Evolutionary conservation across 345 rosid species (phyloP), one percentile per base, ranked within the genome.

Genomic region (Fremontodendron californicum): DNA sequence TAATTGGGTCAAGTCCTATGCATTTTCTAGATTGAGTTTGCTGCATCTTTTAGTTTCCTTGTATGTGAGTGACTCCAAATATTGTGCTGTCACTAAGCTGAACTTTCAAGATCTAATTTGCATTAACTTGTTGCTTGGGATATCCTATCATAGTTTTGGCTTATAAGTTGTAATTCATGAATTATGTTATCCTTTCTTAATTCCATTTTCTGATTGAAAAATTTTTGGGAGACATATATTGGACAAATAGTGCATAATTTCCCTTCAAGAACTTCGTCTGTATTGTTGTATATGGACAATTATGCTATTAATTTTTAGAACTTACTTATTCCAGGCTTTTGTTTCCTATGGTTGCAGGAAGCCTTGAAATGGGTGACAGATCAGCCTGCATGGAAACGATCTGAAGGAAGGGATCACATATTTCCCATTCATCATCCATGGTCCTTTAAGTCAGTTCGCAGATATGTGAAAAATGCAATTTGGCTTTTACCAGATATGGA

Each of bases 401-500:
- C 99, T 18, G 90, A 82, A 78, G 99, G 97, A 69, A 90, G 93
- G 82, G 97, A 96, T 88, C 99, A 96, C 84, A 90, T 94, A 79
- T 88, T 96, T 84, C 97, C 99, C 43, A 89, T 96, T 78, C 99
- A 96, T 83, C 99, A 96, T 87, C 98, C 99, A 2, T 96, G 99
- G 99, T 94, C 98, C 63, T 94, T 94, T 78, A 96, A 96, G 84
- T 82, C 99, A 1, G 99, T 91, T 71, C 97, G 97, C 13, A 91
- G 89, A 83, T 89, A 25, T 69, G 83, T 92, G 88, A 96, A 93
- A 86, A 89, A 90, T 69, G 93, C 97, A 48, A 89, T 90, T 77
- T 93, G 98, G 97, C 91, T 93, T 79, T 86, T 96, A 78, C 97
- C 99, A 0, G 99, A 96, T 73, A 91, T 96, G 98, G 99, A 96